Base-by-base conservation (phyloP, 768 basidiomycete genomes). In the Auriscalpium microsporum region DNA sequence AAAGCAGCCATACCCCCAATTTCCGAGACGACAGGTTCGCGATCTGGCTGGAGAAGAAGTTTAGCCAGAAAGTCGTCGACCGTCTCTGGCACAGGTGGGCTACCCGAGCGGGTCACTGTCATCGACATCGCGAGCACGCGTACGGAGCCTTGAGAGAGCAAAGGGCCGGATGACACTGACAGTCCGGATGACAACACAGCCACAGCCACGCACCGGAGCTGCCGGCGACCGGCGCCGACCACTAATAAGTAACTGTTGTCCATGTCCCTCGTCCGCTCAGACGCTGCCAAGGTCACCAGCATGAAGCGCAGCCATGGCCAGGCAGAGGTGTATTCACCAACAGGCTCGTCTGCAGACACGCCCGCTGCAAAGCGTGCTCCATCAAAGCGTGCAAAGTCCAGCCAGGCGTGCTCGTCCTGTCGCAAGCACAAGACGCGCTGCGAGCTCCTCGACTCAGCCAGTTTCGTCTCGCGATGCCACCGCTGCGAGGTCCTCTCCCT, bases 381-480 rank as follows among this genome's bases (percentile, higher is more conserved):
- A 7, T 13, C 52, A 8, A 61, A 61, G 51, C 60, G 60, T n/a
- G 17, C 52, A 37, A 61, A 61, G 37, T 42, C 58, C n/a, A 54
- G 36, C 45, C 58, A 56, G 50, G 77, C 77, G 1, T 78, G 77
- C 58, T 55, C 72, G 3, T 72, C 73, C 23, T 78, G 77, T 56
- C 67, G 77, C n/a, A 70, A 71, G 55, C 73, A 76, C 59, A 78
- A 78, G 53, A 77, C 75, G 44, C 73, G 77, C 10, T 78, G 78
- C 61, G 78, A 79, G 65, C 67, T 76, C 53, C 69, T 79, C n/a
- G 78, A 77, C 19, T 64, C 69, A 44, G 58, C 67, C 34, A 67
- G 63, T 34, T 42, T 52, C 21, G 37, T 50, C 23, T 61, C 72
- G 33, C 73, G 75, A 36, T 78, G 77, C 44, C 77, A 78, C 55